Percentiles rank a stretch among this genome's conserved stretches.
These are phyloP conservation scores for Pythium myriotylum DNA, from an alignment of 352 stramenopile genomes.

Conservation along the genomic window DNA sequence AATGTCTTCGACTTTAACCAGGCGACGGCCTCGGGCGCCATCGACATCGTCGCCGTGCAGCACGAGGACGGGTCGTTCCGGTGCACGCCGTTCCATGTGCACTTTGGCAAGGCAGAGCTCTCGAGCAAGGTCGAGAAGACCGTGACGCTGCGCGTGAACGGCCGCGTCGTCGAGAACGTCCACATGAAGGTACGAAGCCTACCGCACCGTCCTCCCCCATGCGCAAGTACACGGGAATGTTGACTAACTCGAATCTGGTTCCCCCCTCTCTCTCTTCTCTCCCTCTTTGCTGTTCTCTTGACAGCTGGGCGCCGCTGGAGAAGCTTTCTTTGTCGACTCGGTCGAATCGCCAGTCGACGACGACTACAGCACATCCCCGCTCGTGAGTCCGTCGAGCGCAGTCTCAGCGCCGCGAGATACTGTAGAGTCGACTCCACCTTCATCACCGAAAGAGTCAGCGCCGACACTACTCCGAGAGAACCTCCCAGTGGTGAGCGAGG, in stretches of 20 bases:
- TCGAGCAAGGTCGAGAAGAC: slow-evolving; percentile 25
- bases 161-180: slow-evolving; percentile 46
- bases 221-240: too few species aligned
- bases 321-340: slow-evolving; percentile 79
- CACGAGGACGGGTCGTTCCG: slow-evolving; percentile 59
- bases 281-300: not conserved
- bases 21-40: slow-evolving; percentile 63
- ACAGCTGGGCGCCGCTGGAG: slow-evolving; percentile 58
- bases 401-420: not conserved
- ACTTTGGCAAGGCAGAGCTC: slow-evolving; percentile 68
- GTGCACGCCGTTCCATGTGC: slow-evolving; percentile 84
- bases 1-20: slow-evolving; percentile 77
- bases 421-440: too few species aligned
- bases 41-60: slow-evolving; percentile 85
- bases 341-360: slow-evolving; percentile 59
- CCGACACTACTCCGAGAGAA: not conserved
- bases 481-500: not conserved
- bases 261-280: not conserved
- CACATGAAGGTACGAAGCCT: slow-evolving; percentile 72
- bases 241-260: too few species aligned
- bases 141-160: slow-evolving; percentile 42
- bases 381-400: slow-evolving; percentile 42
- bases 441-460: too few species aligned
- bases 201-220: too few species aligned
- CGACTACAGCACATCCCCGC: slow-evolving; percentile 67